Evolutionary conservation across 2,329 filamentous ascomycete species (phyloP).

Genomic region (Lachnellula occidentalis): DNA sequence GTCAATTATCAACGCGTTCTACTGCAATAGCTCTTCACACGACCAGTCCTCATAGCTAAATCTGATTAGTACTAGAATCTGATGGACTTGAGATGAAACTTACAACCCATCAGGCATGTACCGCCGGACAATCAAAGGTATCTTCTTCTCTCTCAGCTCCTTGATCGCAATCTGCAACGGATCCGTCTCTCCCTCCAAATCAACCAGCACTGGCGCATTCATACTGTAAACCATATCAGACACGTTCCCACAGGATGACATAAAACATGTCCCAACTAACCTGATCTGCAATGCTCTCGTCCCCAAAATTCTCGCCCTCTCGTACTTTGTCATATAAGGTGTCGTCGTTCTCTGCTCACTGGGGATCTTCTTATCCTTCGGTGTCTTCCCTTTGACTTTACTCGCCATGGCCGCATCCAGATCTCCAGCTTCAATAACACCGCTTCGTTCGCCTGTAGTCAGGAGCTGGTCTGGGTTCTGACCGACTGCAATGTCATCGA

Average conservation of each 20-base stretch:
- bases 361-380: constrained; percentile 82
- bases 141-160: constrained; percentile 97
- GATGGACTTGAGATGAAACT: constrained; percentile 35
- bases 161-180: constrained; percentile 96
- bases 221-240: constrained; percentile 55
- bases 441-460: constrained; percentile 29
- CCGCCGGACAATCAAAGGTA: constrained; percentile 87
- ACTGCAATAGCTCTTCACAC: constrained; percentile 78
- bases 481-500: constrained; percentile 48
- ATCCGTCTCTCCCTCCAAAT: constrained; percentile 96
- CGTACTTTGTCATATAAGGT: constrained; percentile 99
- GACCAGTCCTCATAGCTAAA: constrained; percentile 93
- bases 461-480: constrained; percentile 46
- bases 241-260: not conserved
- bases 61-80: constrained; percentile 1
- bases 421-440: constrained; percentile 55
- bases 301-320: constrained; percentile 86
- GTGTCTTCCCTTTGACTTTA: constrained; percentile 48
- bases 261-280: constrained; percentile 43
- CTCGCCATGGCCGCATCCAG: constrained; percentile 51
- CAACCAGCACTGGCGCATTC: constrained; percentile 94
- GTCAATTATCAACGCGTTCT: constrained; percentile 6
- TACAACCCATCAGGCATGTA: constrained; percentile 97
- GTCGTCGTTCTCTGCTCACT: constrained; percentile 86
- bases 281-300: constrained; percentile 94